These are phyloP conservation scores for Caryopteris hybrid DNA, from an alignment of 305 asterid genomes.

Conservation along the genomic window DNA sequence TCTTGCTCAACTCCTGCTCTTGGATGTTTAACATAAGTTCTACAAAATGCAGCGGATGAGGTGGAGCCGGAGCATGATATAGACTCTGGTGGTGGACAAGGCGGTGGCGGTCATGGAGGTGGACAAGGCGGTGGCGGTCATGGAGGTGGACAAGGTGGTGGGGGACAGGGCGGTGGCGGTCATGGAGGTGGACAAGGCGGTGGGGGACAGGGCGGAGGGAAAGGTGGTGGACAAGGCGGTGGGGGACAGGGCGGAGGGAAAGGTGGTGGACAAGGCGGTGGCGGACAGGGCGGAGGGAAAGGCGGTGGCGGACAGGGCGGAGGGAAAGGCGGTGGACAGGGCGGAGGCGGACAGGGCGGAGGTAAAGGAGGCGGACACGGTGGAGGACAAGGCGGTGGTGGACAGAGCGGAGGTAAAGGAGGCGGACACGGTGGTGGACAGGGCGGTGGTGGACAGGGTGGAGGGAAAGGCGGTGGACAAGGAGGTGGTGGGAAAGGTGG, in stretches of 20 bases:
- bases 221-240: neutral
- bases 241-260: neutral
- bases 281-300: neutral
- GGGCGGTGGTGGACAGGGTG: neutral
- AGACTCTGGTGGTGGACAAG: neutral
- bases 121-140: neutral
- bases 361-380: no score
- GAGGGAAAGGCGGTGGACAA: neutral
- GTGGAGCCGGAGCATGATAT: neutral
- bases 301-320: neutral
- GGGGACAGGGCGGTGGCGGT: neutral
- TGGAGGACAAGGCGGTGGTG: neutral
- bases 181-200: neutral
- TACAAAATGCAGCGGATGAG: constrained; percentile 3
- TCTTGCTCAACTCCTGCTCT: neutral
- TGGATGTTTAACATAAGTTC: neutral
- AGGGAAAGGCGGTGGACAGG: neutral
- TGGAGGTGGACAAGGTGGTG: neutral
- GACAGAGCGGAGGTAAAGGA: neutral
- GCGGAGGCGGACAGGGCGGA: neutral
- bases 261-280: neutral
- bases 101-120: neutral
- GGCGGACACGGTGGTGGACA: neutral
- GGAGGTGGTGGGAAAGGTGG: neutral
- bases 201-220: neutral